These are phyloP conservation scores for Ophiocordyceps camponoti-leonardi DNA, from an alignment of 2,329 filamentous ascomycete species.

Conservation along the genomic window DNA sequence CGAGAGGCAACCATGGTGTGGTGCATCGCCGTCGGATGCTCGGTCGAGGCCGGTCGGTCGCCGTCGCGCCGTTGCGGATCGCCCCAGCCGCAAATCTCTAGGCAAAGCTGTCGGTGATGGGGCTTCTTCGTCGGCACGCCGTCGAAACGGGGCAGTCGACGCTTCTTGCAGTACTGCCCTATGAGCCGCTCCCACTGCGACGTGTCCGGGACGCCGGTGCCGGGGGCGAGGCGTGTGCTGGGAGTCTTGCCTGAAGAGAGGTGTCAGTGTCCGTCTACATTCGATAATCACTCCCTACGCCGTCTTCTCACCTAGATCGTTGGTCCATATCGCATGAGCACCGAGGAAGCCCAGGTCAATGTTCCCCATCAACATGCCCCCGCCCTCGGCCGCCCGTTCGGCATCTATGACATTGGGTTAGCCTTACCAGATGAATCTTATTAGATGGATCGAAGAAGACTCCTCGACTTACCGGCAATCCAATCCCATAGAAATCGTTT, in stretches of 20 bases:
- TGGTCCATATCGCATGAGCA: slow-evolving; percentile 54
- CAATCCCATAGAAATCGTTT: slow-evolving; percentile 67
- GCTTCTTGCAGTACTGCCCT: slow-evolving; percentile 43
- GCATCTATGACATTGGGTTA: slow-evolving; percentile 26
- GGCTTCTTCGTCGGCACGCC: slow-evolving; percentile 47
- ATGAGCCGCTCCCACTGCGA: slow-evolving; percentile 44
- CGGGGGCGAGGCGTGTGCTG: slow-evolving; percentile 28
- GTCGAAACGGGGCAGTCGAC: slow-evolving; percentile 43
- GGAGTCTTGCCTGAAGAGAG: slow-evolving; percentile 25
- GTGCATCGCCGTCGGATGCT: slow-evolving; percentile 35
- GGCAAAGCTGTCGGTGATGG: slow-evolving; percentile 55
- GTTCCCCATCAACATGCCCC: slow-evolving; percentile 51
- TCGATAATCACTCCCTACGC: not conserved
- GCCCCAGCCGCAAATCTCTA: slow-evolving; percentile 61
- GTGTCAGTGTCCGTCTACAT: not conserved
- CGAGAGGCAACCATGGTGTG: slow-evolving; percentile 63
- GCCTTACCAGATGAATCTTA: slow-evolving; percentile 6
- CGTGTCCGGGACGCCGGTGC: slow-evolving; percentile 26
- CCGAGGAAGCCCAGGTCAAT: slow-evolving; percentile 65
- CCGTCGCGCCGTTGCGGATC: slow-evolving; percentile 30
- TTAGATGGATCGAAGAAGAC: too few species aligned
- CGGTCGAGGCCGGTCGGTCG: slow-evolving; percentile 24
- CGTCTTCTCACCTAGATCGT: slow-evolving; percentile 39
- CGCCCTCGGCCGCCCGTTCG: slow-evolving; percentile 44
- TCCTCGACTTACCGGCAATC: slow-evolving; percentile 34